Evolutionary conservation across 2,329 filamentous ascomycete species (phyloP).

Genomic region (Colletotrichum brevisporum): DNA sequence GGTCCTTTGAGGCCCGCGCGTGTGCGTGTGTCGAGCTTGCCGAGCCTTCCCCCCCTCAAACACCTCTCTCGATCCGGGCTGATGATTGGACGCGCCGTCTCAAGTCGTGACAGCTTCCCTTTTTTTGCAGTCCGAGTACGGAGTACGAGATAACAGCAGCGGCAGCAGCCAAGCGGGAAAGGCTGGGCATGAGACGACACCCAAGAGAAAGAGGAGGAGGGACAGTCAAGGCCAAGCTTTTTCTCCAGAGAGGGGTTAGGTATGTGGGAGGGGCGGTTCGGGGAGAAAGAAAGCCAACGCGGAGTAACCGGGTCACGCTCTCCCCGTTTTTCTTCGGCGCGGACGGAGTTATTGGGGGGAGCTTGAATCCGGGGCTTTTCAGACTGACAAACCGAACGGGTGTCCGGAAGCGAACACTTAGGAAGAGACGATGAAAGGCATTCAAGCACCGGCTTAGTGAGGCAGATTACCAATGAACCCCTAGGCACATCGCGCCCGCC

Average conservation of each 20-base stretch:
- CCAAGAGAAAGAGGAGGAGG: neutral
- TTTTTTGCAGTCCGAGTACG: constrained; percentile 1
- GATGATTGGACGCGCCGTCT: constrained; percentile 31
- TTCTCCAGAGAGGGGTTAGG: neutral
- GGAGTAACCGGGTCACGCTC: neutral
- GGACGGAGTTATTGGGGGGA: constrained; percentile 13
- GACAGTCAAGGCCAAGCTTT: constrained; percentile 8
- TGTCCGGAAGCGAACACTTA: neutral
- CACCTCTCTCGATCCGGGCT: constrained; percentile 22
- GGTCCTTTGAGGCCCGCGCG: constrained; percentile 12
- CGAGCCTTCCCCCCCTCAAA: constrained; percentile 3
- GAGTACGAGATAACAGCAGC: neutral
- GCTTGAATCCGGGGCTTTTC: neutral
- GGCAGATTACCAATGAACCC: no score
- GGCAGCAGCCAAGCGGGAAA: neutral
- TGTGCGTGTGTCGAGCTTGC: constrained; percentile 9
- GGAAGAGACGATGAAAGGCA: neutral
- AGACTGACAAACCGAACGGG: constrained; percentile 3
- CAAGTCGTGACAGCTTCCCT: neutral
- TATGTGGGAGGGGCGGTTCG: constrained; percentile 5
- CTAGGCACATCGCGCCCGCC: no score
- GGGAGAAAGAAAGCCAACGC: constrained; percentile 1
- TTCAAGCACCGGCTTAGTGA: neutral
- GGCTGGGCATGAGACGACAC: constrained; percentile 33
- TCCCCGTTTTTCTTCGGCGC: neutral